phyloP scores from a whole-genome alignment of 2,329 filamentous ascomycete genomes.

The Paecilomyces variotii region DNA sequence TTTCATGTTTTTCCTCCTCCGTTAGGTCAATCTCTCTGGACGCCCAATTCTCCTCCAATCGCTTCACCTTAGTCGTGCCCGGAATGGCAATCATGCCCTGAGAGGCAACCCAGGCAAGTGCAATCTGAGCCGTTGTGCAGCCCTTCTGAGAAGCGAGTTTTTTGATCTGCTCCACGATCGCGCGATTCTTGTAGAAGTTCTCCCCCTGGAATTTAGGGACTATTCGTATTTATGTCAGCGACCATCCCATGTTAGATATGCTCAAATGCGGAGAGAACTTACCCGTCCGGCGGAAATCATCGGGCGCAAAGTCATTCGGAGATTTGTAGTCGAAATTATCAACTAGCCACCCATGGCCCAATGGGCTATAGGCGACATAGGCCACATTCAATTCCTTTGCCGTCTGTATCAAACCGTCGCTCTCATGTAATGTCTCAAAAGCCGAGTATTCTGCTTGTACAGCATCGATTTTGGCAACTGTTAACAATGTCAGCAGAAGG shows the following conservation, averaged over 20 bases:
- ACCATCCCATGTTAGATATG: too few species aligned
- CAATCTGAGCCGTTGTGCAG: slow-evolving; percentile 28
- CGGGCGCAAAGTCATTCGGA: slow-evolving; percentile 39
- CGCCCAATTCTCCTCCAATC: slow-evolving; percentile 35
- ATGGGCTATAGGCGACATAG: slow-evolving; percentile 40
- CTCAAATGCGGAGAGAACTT: slow-evolving; percentile 6
- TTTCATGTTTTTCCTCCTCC: slow-evolving; percentile 31
- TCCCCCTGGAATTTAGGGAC: slow-evolving; percentile 33
- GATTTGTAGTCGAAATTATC: slow-evolving; percentile 36
- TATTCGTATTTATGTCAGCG: neutral
- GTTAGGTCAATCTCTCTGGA: slow-evolving; percentile 30
- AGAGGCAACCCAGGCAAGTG: slow-evolving; percentile 34
- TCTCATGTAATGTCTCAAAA: slow-evolving; percentile 36
- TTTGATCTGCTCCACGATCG: slow-evolving; percentile 36
- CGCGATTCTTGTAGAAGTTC: slow-evolving; percentile 39
- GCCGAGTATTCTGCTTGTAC: slow-evolving; percentile 41
- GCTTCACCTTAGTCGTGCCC: slow-evolving; percentile 35
- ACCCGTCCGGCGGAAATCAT: slow-evolving; percentile 36
- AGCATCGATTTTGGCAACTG: slow-evolving; percentile 42
- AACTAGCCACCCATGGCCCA: slow-evolving; percentile 42
- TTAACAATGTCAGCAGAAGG: slow-evolving; percentile 5
- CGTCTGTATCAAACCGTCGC: slow-evolving; percentile 34
- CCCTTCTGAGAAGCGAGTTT: slow-evolving; percentile 29
- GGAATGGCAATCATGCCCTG: slow-evolving; percentile 41
- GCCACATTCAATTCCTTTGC: slow-evolving; percentile 35